Conservation (phyloP, 2,329 filamentous ascomycete species). For the Pseudogymnoascus sp. region DNA sequence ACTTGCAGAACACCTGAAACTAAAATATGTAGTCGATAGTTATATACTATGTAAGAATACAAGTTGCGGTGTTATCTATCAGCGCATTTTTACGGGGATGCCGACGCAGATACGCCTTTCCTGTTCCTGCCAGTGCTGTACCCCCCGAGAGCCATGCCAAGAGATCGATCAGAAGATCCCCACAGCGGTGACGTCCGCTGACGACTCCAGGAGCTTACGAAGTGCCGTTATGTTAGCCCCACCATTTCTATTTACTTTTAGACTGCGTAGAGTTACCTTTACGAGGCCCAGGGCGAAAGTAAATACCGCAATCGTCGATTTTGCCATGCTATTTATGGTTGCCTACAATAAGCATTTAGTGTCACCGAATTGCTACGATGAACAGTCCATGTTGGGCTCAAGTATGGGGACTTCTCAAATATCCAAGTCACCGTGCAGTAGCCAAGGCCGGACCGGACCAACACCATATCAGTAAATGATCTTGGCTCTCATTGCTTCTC, state of each 20-base stretch:
- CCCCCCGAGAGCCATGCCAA: background rate
- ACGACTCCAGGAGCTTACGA: background rate
- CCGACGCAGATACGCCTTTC: background rate
- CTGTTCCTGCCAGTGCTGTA: background rate
- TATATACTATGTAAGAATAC: background rate
- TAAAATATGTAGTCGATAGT: background rate
- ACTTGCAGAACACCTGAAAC: background rate
- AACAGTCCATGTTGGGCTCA: background rate
- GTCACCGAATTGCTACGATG: background rate
- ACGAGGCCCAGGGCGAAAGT: background rate
- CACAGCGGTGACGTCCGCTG: constrained; percentile 8
- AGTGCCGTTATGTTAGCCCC: background rate
- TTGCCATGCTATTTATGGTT: background rate
- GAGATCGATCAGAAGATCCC: constrained; percentile 8
- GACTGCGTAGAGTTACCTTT: background rate
- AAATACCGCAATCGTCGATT: background rate
- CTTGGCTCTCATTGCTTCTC: constrained; percentile 2
- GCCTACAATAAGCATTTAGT: background rate
- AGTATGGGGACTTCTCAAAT: background rate
- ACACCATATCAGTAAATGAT: background rate
- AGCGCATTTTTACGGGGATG: background rate
- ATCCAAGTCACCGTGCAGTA: constrained; percentile 3
- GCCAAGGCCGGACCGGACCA: background rate
- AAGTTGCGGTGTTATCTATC: background rate
- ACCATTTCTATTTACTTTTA: constrained; percentile 1